phyloP scores from a whole-genome alignment of 371 early-diverging fungal genomes.

The Circinella umbellata region DNA sequence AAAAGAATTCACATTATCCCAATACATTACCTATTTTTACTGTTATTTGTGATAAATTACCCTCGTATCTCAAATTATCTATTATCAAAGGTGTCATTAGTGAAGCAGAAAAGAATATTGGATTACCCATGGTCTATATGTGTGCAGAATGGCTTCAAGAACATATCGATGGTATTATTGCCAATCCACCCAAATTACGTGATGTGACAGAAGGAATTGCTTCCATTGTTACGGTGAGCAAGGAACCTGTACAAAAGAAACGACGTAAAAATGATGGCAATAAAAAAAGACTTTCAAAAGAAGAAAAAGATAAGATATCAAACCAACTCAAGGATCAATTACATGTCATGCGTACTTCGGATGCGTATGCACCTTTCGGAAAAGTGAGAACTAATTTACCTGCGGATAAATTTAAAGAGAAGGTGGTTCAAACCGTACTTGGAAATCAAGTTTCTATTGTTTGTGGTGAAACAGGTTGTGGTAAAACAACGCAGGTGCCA shows the following conservation, averaged over 20 bases:
- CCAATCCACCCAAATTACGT: conserved; percentile 65
- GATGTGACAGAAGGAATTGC: conserved; percentile 53
- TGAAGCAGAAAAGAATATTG: conserved; percentile 58
- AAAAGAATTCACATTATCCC: conserved; percentile 61
- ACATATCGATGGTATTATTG: conserved; percentile 55
- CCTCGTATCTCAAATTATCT: conserved; percentile 74
- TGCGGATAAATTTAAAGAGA: conserved; percentile 60
- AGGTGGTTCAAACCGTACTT: conserved; percentile 59
- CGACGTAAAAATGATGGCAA: conserved; percentile 6
- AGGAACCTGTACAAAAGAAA: conserved; percentile 1
- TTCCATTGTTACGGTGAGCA: neutral
- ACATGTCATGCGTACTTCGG: conserved; percentile 31
- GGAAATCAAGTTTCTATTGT: conserved; percentile 66
- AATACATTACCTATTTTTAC: conserved; percentile 66
- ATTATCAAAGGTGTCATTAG: conserved; percentile 62
- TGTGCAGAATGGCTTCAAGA: conserved; percentile 75
- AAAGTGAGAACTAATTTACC: conserved; percentile 66
- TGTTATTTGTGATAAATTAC: conserved; percentile 63
- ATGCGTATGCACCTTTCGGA: conserved; percentile 57
- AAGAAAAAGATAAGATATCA: conserved; percentile 16
- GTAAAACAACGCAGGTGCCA: conserved; percentile 89
- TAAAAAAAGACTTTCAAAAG: neutral
- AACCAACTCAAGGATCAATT: conserved; percentile 33
- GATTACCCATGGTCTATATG: conserved; percentile 73
- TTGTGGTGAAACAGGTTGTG: conserved; percentile 85